These are phyloP conservation scores for Fraxinus angustifolia DNA, from an alignment of 305 asterid genomes.

Conservation along the genomic window DNA sequence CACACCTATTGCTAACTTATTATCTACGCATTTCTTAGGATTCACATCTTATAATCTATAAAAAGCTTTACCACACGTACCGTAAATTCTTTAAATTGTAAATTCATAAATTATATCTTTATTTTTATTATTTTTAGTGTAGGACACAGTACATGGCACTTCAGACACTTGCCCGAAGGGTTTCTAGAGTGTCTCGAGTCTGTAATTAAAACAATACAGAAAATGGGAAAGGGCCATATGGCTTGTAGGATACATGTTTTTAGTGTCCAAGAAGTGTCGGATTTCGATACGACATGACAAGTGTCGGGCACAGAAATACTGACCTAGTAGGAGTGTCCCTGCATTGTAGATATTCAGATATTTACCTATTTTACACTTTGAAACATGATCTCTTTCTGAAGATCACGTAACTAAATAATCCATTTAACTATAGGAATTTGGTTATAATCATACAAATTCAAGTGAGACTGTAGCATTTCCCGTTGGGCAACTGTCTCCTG, in stretches of 20 bases:
- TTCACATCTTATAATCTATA: background rate
- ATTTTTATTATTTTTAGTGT: too few species aligned
- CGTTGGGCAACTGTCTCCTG: conserved; percentile 58
- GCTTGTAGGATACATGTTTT: background rate
- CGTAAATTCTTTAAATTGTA: too few species aligned
- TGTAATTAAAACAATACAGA: too few species aligned
- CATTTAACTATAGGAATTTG: conserved; percentile 50
- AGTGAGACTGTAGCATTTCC: conserved; percentile 52
- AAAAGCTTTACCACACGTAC: background rate
- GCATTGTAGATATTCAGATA: background rate
- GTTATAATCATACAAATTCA: conserved; percentile 42
- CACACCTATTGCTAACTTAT: background rate
- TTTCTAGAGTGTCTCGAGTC: background rate
- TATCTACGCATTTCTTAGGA: background rate
- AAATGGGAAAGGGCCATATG: background rate
- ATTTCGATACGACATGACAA: background rate
- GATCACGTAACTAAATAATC: background rate
- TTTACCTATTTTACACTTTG: background rate
- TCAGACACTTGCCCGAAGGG: background rate
- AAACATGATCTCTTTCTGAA: background rate
- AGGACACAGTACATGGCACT: background rate
- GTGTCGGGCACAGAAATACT: background rate
- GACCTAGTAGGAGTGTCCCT: background rate
- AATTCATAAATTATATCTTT: background rate
- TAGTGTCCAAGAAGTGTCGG: background rate